Percentiles rank a stretch among this genome's conserved stretches.
Evolutionary conservation across 176 grass and related monocot genomes (phyloP).

Genomic region (Hordeum vulgare): DNA sequence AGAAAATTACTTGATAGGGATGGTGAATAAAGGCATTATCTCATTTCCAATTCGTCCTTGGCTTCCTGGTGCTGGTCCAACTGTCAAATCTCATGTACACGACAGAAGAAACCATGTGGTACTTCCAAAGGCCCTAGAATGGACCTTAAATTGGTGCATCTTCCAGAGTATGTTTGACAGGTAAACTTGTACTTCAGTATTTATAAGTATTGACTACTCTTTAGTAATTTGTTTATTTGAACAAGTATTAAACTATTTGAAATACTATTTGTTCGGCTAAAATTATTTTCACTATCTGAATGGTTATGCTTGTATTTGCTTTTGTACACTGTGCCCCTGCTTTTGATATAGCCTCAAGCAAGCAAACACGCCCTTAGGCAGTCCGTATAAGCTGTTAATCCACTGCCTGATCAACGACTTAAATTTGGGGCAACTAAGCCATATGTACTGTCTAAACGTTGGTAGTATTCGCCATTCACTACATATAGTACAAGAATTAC

Average conservation of each 20-base stretch:
- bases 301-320: not conserved
- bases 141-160: slow-evolving; percentile 99
- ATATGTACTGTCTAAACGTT: not conserved
- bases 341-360: not conserved
- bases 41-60: slow-evolving; percentile 79
- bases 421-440: not conserved
- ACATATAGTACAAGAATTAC: not conserved
- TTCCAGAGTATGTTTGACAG: slow-evolving; percentile 99
- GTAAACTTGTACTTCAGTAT: slow-evolving; percentile 26
- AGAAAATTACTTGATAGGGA: slow-evolving; percentile 98
- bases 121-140: slow-evolving; percentile 90
- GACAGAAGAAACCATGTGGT: slow-evolving; percentile 67
- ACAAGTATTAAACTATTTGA: not conserved
- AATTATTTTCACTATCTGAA: not conserved
- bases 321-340: not conserved
- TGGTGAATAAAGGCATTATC: slow-evolving; percentile 95
- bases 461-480: not conserved
- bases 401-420: not conserved
- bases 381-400: not conserved
- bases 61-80: slow-evolving; percentile 70
- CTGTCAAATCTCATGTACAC: slow-evolving; percentile 40
- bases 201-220: not conserved
- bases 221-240: not conserved
- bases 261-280: not conserved
- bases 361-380: not conserved